Evolutionary conservation across 371 early-diverging fungal genomes (phyloP).

Genomic region (Haplosporangium sp.): DNA sequence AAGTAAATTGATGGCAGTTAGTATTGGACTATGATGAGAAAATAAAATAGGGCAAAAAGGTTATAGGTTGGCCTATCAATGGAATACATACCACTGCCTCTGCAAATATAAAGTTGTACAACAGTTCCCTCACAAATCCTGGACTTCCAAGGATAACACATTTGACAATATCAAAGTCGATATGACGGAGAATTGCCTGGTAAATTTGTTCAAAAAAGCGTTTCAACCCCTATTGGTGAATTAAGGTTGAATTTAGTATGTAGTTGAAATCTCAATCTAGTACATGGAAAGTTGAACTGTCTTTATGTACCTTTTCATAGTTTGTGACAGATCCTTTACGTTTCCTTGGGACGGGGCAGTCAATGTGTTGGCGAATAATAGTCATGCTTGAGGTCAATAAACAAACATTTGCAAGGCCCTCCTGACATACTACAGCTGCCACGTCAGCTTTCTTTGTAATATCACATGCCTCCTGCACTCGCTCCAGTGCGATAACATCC

Average conservation of each 20-base stretch:
- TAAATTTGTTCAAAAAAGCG: constrained; percentile 93
- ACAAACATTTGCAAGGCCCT: constrained; percentile 96
- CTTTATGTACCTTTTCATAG: constrained; percentile 81
- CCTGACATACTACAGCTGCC: constrained; percentile 95
- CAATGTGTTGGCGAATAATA: constrained; percentile 92
- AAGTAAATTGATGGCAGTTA: not conserved
- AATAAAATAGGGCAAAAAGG: not conserved
- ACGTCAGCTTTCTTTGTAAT: constrained; percentile 93
- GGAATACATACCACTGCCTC: constrained; percentile 76
- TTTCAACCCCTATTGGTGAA: constrained; percentile 67
- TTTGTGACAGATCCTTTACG: constrained; percentile 89
- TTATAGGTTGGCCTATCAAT: not conserved
- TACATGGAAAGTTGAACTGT: not conserved
- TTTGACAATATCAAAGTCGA: constrained; percentile 92
- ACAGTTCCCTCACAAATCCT: constrained; percentile 92
- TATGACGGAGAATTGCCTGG: constrained; percentile 85
- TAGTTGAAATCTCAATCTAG: too few relatives aligned
- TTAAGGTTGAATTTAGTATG: too few relatives aligned
- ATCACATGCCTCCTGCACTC: constrained; percentile 92
- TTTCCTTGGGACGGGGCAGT: constrained; percentile 92
- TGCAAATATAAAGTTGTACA: constrained; percentile 86
- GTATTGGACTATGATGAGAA: not conserved
- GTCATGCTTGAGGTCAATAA: constrained; percentile 96
- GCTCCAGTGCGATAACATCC: constrained; percentile 92
- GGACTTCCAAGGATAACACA: constrained; percentile 95